These are phyloP conservation scores for Kurtzmaniella natalensis DNA, from an alignment of 1,139 yeast species.

Conservation along the genomic window DNA sequence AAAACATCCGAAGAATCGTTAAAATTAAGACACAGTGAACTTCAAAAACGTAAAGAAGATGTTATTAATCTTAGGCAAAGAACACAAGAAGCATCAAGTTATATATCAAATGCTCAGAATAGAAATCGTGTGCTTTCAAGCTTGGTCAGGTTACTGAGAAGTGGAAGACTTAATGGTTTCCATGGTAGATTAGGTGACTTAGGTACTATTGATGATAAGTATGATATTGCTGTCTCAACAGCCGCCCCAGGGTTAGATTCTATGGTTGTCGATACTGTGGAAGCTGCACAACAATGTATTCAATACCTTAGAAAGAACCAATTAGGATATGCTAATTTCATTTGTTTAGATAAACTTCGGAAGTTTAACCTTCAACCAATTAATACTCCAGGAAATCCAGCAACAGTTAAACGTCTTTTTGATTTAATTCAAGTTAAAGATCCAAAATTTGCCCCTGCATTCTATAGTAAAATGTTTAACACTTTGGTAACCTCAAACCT, in stretches of 20 bases:
- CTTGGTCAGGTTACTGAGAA: constrained; percentile 60
- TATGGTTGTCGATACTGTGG: constrained; percentile 91
- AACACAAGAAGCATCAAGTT: constrained; percentile 59
- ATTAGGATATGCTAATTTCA: constrained; percentile 86
- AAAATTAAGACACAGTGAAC: constrained; percentile 39
- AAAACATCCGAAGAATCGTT: constrained; percentile 57
- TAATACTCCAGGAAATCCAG: constrained; percentile 64
- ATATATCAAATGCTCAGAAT: constrained; percentile 55
- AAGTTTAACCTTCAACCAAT: constrained; percentile 56
- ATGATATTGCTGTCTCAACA: constrained; percentile 91
- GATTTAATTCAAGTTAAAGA: constrained; percentile 74
- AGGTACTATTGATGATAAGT: constrained; percentile 81
- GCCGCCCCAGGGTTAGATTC: constrained; percentile 92
- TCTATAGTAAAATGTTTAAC: constrained; percentile 79
- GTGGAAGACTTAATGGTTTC: constrained; percentile 85
- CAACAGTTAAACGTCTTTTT: constrained; percentile 72
- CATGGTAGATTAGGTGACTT: constrained; percentile 88
- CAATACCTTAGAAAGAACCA: constrained; percentile 80
- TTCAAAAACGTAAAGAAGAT: constrained; percentile 50
- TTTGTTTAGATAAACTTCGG: constrained; percentile 71
- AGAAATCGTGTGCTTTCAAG: constrained; percentile 73
- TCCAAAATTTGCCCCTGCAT: constrained; percentile 75
- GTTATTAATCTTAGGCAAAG: constrained; percentile 57
- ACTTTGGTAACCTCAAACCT: constrained; percentile 82
- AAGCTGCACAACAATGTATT: constrained; percentile 87